Evolutionary conservation across 2,329 filamentous ascomycete genomes (phyloP), one percentile per base, ranked within the genome.

Genomic region (Ophiognomonia clavigignenti-juglandacearum): DNA sequence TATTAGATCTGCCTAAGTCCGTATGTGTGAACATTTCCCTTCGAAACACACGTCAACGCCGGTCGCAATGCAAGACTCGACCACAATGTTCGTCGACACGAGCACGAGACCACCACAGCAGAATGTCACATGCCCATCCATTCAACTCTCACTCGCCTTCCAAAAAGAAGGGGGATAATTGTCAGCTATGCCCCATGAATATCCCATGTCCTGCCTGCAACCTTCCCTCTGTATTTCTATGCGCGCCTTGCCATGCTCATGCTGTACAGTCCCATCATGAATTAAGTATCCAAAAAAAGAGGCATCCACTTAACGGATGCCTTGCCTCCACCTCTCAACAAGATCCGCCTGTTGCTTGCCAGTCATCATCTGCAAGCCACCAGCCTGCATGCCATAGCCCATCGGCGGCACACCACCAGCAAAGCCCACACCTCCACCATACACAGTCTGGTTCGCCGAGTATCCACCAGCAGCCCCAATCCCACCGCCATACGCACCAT

Each of bases 271-370:
- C 16, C 27, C 13, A 22, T 32, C 11, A n/a, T 26, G 27, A 14
- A n/a, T n/a, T n/a, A n/a, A n/a, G 22, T 34, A 10, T n/a, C n/a
- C 36, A 6, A 39, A 22, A 19, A 18, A 7, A 16, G 9, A 39
- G 18, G 23, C 13, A 31, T 31, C 6, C 26, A 13, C 16, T 32
- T 27, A 24, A 48, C 45, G 44, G 11, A 66, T 58, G 14, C 57
- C 51, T 51, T 64, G 62, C 22, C 63, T 56, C 63, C 63, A 66
- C 16, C 57, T 54, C 56, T 66, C 63, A 10, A 66, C 63, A 42
- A 55, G 61, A 39, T 65, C 62, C 4, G 57, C 43, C 49, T 62
- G 59, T 2, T 53, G 57, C 39, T 53, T 41, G 14, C 38, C 29
- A 6, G 53, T 52, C 39, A 44, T 23, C n/a, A 43, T 42, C 9